Evolutionary conservation across 2,329 filamentous ascomycete genomes (phyloP), one percentile per base, ranked within the genome.

Genomic region (Fusarium anguioides): DNA sequence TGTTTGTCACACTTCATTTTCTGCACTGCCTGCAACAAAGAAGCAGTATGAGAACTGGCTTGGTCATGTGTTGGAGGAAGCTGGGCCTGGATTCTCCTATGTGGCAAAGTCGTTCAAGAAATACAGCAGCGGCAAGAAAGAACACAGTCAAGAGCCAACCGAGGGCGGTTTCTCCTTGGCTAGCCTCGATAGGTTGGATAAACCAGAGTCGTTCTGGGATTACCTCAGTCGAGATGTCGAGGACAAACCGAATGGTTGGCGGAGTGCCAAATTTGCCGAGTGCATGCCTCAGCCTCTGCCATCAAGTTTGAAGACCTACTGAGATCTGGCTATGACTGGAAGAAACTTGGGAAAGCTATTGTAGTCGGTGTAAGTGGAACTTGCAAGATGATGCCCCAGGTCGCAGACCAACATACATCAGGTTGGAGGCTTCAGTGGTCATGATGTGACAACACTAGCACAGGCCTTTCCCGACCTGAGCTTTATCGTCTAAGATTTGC

Each of bases 401-500:
- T 46, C 20, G 26, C 8, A n/a, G 10, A 52, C 41, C 26, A 1
- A 58, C 15, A 24, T 15, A 27, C 4, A 17, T 21, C 17, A 76
- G 74, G 55, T 75, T 39, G 74, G 72, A 8, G 75, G 72, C 2
- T 73, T 61, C 8, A 60, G 69, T 17, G 74, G 75, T 5, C 66
- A 71, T 18, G 69, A 74, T 3, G 63, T 72, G 5, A 44, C 69
- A 8, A 60, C 64, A 1, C 47, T 75, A 8, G 69, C 74, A 9
- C 58, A 64, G 23, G 45, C 57, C 2, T 76, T 74, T 29, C 72
- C 70, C 7, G 39, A 39, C 6, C 31, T 75, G 2, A 69, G 64
- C 15, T 84, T 87, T 66, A 72, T 86, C 4, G 84, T 86, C 7
- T 83, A 86, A 67, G 84, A 86, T 59, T 76, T 84, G 5, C 71